Base-by-base conservation (phyloP, 1,139 yeast species). In the Arxiozyma telluris region DNA sequence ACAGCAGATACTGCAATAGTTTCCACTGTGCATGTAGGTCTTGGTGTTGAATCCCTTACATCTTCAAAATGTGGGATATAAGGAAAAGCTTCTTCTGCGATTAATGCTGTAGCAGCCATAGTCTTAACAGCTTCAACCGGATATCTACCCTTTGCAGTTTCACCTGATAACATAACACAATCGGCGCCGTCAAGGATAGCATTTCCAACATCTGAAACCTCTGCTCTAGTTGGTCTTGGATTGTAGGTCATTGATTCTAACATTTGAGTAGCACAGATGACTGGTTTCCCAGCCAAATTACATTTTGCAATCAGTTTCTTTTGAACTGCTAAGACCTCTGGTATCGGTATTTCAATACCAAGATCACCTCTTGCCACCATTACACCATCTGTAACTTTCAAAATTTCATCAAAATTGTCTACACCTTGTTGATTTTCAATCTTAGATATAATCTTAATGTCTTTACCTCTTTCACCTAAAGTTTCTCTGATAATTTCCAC, bases 181-280 rank as follows among this genome's bases (percentile, higher is more conserved):
- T 93, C 98, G 69, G 98, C 97, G 76, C 98, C 98, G 72, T 93
- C 98, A 73, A 93, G 83, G 66, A 94, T 87, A 65, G 98, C 98
- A 76, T 93, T 93, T 77, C 98, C 98, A 61, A 94, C 98, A 75
- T 93, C 98, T 54, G 96, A 86, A 60, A 93, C 98, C 79, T 93
- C 98, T 64, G 98, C 98, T 79, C 98, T 88, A 72, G 98, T 93
- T 76, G 98, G 98, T 77, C 98, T 87, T 73, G 98, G 98, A 84
- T 93, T 93, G 77, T 85, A 89, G 58, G 98, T 93, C 98, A 93
- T 93, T 57, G 97, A 89, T 78, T 93, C 98, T 75, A 93, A 85
- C 98, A 93, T 93, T 79, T 93, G 98, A 63, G 98, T 94, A 62
- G 98, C 98, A 80, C 98, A 94, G 72, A 93, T 90, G 64, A 90